Base-by-base conservation (phyloP, 2,329 filamentous ascomycete species). In the Leptographium lundbergii region DNA sequence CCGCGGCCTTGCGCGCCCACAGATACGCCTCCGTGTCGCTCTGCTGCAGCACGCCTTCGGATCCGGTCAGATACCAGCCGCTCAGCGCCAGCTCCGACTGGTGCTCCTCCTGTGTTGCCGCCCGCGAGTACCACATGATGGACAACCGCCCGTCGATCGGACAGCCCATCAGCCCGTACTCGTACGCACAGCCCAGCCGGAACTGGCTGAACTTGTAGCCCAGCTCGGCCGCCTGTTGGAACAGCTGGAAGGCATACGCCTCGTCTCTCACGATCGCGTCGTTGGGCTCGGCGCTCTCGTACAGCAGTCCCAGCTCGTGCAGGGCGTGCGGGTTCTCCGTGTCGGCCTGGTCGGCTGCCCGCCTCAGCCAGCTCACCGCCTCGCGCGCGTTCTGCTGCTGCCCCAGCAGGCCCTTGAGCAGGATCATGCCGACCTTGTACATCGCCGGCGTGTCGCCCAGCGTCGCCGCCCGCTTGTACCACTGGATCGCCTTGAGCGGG, bases 361-460 rank as follows among this genome's bases (percentile, higher is more conserved):
- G 84, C 75, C 96, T 96, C 57, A 99, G 79, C 91, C 94, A 97
- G 25, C 84, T 85, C 27, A 96, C 82, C 22, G 91, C 91, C 73
- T 97, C 94, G 51, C 87, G 81, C 3, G 89, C 82, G 68, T 95
- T 95, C 68, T 79, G 84, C 27, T 79, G 81, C 69, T 97, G 91
- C 4, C 91, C 91, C n/a, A 99, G 80, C 32, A 97, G 78, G 13
- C 92, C 94, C 72, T 97, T 97, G 58, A 97, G 81, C 62, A 89
- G 76, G 64, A 99, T 95, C 86, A 96, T 95, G 60, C 94, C 94
- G 73, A 97, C 85, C 73, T 99, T 99, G 76, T 96, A 99, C 90
- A 97, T 95, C 34, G 91, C 94, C 0, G 92, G 88, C 1, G 88
- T 87, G 68, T 99, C 92, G 3, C 94, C 92, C 3, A 97, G 78